Conservation (phyloP, 2,329 filamentous ascomycete genomes). For the Aspergillus ustus region DNA sequence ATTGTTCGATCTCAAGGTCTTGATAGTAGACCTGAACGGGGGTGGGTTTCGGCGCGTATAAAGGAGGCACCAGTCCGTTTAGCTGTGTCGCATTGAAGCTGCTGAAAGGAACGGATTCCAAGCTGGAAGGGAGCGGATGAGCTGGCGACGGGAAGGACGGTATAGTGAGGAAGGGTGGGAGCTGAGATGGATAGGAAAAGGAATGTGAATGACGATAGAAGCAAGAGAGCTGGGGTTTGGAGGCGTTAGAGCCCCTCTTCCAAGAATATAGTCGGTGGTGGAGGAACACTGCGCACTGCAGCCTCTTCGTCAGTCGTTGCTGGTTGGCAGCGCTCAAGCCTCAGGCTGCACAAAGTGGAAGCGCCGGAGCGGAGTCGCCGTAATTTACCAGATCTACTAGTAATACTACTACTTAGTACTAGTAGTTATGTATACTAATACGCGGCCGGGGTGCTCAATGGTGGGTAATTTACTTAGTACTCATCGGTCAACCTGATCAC, state of each 20-base stretch:
- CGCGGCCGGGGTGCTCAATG: neutral
- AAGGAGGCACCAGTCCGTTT: neutral
- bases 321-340: neutral
- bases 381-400: neutral
- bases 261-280: constrained; percentile 8
- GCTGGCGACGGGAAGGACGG: constrained; percentile 10
- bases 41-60: constrained; percentile 6
- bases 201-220: constrained; percentile 20
- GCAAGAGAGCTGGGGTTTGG: constrained; percentile 17
- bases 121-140: constrained; percentile 7
- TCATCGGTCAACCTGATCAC: neutral
- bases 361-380: neutral
- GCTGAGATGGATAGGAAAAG: constrained; percentile 9
- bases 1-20: constrained; percentile 26
- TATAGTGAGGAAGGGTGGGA: neutral
- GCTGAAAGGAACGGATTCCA: constrained; percentile 9
- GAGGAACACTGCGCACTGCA: constrained; percentile 1
- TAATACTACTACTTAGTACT: too few species aligned
- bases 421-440: neutral
- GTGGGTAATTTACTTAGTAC: neutral
- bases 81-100: constrained; percentile 8
- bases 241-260: constrained; percentile 6
- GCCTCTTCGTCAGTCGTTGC: neutral
- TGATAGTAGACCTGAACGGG: constrained; percentile 15
- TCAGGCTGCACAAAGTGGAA: neutral